Base-by-base conservation (phyloP, 768 basidiomycete species). In the Lactarius vividus region DNA sequence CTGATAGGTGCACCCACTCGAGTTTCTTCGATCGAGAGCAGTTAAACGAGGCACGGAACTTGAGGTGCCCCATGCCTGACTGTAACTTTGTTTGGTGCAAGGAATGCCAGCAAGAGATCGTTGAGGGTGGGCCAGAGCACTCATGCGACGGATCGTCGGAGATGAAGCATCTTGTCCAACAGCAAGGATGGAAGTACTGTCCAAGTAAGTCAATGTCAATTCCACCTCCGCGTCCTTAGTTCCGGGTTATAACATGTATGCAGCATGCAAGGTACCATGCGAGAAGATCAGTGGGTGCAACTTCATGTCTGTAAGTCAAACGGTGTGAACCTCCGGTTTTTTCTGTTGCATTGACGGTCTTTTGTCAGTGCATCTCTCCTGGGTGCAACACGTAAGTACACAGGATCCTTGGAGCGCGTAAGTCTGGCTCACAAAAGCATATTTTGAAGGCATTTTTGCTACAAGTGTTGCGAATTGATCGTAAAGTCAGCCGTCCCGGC, bases 271-370 rank as follows among this genome's bases (percentile, higher is more conserved):
- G 44, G 83, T 84, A 7, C 81, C 83, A 1, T 80, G 84, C 31
- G 80, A 77, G 60, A 87, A 84, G 69, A 78, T 79, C 11, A 74
- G 74, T 15, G 85, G 86, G 0, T 87, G 85, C 60, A 82, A 85
- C 65, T 85, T 87, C 72, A 84, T 87, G 80, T 79, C 80, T 63
- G 85, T 85, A 39, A 76, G 84, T 70, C 1, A 39, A 28, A 62
- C 61, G 37, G 11, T 35, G 15, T 42, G 23, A 40, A 52, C 33
- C 54, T 18, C 16, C 33, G 9, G 1, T 26, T 28, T 18, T 23
- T 39, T 31, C 58, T 44, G 31, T 52, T 28, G 23, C 44, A 31
- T 10, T 67, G 49, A 67, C 13, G 13, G n/a, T 49, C 37, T 2
- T 11, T 42, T 10, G 28, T 28, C 39, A 86, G 85, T 86, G 84